A percentile compares a stretch with the other conserved stretches of the same genome.
phyloP scores from a whole-genome alignment of 2,329 filamentous ascomycete genomes.

The Aaosphaeria arxii region DNA sequence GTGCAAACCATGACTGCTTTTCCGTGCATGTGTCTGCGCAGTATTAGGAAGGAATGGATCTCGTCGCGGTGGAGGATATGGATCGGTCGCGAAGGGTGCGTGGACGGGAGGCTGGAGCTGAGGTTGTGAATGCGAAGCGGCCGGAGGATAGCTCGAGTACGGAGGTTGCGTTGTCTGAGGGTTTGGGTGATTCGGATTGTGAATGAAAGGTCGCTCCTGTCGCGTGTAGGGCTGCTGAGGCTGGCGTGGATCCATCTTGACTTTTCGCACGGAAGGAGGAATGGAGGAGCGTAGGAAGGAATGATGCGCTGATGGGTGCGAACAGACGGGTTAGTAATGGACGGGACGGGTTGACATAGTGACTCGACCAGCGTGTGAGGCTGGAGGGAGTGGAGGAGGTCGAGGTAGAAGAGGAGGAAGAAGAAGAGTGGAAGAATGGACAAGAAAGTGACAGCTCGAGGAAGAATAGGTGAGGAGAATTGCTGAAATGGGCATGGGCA shows the following conservation, averaged over 20 bases:
- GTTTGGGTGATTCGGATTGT: conserved; percentile 58
- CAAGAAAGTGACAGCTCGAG: not conserved
- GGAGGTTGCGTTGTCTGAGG: conserved; percentile 17
- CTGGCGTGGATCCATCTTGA: conserved; percentile 36
- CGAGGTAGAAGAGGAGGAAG: conserved; percentile 8
- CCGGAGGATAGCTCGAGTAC: conserved; percentile 28
- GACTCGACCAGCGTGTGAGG: conserved; percentile 5
- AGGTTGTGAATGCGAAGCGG: conserved; percentile 14
- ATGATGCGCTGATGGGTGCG: not conserved
- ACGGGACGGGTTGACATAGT: conserved; percentile 2
- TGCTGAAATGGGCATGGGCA: too few species aligned
- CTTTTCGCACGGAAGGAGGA: conserved; percentile 3
- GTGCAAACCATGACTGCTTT: conserved; percentile 39
- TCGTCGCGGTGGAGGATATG: conserved; percentile 45
- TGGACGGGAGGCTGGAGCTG: conserved; percentile 38
- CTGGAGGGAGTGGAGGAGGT: conserved; percentile 6
- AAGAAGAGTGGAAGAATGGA: not conserved
- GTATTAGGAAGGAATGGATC: conserved; percentile 45
- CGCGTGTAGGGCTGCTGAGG: conserved; percentile 38
- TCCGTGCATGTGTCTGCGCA: conserved; percentile 33
- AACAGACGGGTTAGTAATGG: conserved; percentile 2
- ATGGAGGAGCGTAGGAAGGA: not conserved
- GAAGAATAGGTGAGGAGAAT: not conserved
- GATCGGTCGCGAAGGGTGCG: conserved; percentile 44
- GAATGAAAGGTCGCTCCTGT: conserved; percentile 44